Base-by-base conservation (phyloP, 805 yeast genomes). In the Metschnikowia continentalis region DNA sequence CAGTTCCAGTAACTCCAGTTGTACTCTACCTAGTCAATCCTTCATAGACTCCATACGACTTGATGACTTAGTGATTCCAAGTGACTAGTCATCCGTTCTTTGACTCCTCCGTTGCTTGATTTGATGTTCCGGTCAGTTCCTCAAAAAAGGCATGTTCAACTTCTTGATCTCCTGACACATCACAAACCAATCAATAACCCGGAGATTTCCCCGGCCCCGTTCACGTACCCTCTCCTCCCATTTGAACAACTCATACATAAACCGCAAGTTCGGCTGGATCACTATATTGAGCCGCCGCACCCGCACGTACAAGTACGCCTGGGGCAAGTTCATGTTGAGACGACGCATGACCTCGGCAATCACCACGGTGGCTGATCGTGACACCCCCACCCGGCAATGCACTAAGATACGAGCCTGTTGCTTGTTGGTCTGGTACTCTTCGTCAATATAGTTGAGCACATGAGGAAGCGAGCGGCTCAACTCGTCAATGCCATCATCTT, bases 301-400 rank as follows among this genome's bases (percentile, higher is more conserved):
- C 39, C 97, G 76, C n/a, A 90, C 97, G 68, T 76, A 90, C 40
- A 91, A 68, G 61, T 91, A 92, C 0, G 98, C 96, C 32, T 84
- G 74, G 2, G 94, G 83, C 30, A 92, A 70, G 40, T 82, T 80
- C 48, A 89, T 71, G 14, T 79, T 69, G 48, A 87, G 68, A 38
- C 96, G 70, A 57, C 81, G 80, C 96, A 92, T 91, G 36, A 89
- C 92, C 63, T 90, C 97, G 1, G 97, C 97, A 57, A 92, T 92
- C 59, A 95, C 92, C 10, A 92, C 95, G 0, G 97, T 89, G 0
- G 97, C 98, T 2, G 96, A 88, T 49, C 98, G 74, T 0, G 96
- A 88, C 3, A 92, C 98, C 0, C 98, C 98, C 44, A 90, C 97
- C 62, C 96, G 87, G 61, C 98, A 92, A 66, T 92, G 98, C 10